These are phyloP conservation scores for Actinidia chinensis DNA, from an alignment of 179 eudicot species.

Conservation along the genomic window DNA sequence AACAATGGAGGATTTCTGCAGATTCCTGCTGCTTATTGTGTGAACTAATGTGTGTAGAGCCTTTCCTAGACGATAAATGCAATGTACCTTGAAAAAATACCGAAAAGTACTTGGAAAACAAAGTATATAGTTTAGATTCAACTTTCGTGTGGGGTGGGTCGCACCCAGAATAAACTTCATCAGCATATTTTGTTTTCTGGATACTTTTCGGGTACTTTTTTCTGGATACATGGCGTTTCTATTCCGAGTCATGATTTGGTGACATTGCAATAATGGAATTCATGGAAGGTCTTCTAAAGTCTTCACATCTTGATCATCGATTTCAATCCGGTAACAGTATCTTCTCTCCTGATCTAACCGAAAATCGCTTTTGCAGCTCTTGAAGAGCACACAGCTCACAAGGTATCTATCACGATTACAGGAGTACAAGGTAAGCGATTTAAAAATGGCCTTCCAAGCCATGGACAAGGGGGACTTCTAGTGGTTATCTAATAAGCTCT, in stretches of 20 bases:
- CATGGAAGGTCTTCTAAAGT: constrained; percentile 25
- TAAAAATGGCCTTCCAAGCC: constrained; percentile 55
- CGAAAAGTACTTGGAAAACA: no score
- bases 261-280: not conserved
- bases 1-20: constrained; percentile 7
- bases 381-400: constrained; percentile 52
- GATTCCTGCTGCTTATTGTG: not conserved
- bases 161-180: no score
- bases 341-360: constrained; percentile 17
- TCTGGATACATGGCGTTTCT: no score
- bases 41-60: not conserved
- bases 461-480: constrained; percentile 18
- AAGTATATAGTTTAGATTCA: no score
- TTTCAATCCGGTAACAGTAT: constrained; percentile 14
- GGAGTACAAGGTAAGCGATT: constrained; percentile 65
- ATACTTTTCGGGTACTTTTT: no score
- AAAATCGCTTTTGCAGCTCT: constrained; percentile 44
- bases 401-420: constrained; percentile 60
- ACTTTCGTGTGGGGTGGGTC: no score
- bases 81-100: no score
- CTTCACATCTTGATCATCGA: constrained; percentile 19
- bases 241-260: no score
- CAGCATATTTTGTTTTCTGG: no score
- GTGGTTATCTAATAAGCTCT: constrained; percentile 20
- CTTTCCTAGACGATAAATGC: no score